Evolutionary conservation across 768 basidiomycete species (phyloP), one percentile per base, ranked within the genome.

Genomic region (Xanthoconium stramineum): DNA sequence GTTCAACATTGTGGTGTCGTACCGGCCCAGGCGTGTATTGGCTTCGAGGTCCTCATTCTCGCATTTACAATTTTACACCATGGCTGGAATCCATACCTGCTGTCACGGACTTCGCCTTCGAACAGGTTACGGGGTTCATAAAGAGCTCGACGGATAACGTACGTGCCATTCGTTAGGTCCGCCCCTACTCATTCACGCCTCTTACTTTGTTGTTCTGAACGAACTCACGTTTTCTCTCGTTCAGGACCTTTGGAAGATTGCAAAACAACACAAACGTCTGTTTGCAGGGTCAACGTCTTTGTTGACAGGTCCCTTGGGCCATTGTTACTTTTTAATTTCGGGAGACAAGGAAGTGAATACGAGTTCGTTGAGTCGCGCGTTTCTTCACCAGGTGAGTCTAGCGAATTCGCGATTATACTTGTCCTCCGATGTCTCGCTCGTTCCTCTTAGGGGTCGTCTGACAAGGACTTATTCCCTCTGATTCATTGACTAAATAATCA

Each of bases 241-340:
- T 11, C 52, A 94, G 88, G 88, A 91, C 55, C 73, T 96, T 11
- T 76, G 77, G 57, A 63, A 65, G 11, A 72, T 96, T 15, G 88
- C 89, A 2, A 76, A 79, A 60, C 69, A 73, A 42, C 77, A 90
- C 57, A 71, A 78, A 0, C 80, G 81, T 42, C 75, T 64, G 29
- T 97, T 90, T 67, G 82, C 83, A 3, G 96, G 95, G 5, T 95
- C 92, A 4, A 98, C 95, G 0, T 96, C 94, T 9, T 94, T 92
- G 1, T 71, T 97, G 50, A 87, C 92, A 0, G 86, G 89, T 36
- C 83, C 94, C 64, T 77, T 97, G 42, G 78, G 83, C 42, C 94
- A 98, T 47, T 83, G 96, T 17, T 98, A 97, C 68, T 92, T 93
- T 66, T 78, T 94, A 15, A 76, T 97, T 6, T 94, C 91, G 24